Conservation (phyloP, 1,284 basidiomycete genomes). For the Apiotrichum akiyoshidainum region DNA sequence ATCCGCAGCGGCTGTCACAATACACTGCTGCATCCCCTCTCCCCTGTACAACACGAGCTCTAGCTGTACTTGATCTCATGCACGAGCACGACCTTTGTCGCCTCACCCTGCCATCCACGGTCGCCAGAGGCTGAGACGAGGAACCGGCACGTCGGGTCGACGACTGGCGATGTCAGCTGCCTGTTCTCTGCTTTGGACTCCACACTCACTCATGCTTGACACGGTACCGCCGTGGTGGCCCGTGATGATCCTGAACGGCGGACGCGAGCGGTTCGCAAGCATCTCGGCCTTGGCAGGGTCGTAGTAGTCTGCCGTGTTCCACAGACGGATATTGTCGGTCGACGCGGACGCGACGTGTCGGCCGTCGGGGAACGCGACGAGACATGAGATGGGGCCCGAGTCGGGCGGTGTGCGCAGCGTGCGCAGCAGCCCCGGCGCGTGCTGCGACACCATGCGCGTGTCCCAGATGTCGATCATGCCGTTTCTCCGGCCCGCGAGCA, state of each 20-base stretch:
- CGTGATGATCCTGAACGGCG: slow-evolving; percentile 91
- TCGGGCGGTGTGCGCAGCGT: slow-evolving; percentile 80
- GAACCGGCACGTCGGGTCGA: slow-evolving; percentile 80
- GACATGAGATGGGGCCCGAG: slow-evolving; percentile 86
- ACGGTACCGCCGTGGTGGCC: slow-evolving; percentile 93
- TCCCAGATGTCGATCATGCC: slow-evolving; percentile 94
- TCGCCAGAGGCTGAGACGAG: slow-evolving; percentile 90
- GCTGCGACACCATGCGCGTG: slow-evolving; percentile 62
- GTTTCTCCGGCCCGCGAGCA: slow-evolving; percentile 88
- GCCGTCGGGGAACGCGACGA: slow-evolving; percentile 85
- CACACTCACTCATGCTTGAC: slow-evolving; percentile 74
- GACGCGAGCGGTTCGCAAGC: slow-evolving; percentile 53
- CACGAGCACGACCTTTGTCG: slow-evolving; percentile 80
- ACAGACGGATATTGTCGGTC: slow-evolving; percentile 87
- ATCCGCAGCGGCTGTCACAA: too few species aligned
- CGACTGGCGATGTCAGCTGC: slow-evolving; percentile 57
- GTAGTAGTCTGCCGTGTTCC: slow-evolving; percentile 79
- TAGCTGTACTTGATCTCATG: slow-evolving; percentile 71
- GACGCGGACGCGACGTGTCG: slow-evolving; percentile 87
- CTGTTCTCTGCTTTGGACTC: not conserved
- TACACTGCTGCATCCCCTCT: not conserved
- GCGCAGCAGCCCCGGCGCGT: slow-evolving; percentile 69
- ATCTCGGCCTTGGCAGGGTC: slow-evolving; percentile 59
- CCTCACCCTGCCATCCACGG: slow-evolving; percentile 86
- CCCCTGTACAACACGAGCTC: too few species aligned